Conservation (phyloP, 169 alveolate species). For the Plasmodium gonderi region DNA sequence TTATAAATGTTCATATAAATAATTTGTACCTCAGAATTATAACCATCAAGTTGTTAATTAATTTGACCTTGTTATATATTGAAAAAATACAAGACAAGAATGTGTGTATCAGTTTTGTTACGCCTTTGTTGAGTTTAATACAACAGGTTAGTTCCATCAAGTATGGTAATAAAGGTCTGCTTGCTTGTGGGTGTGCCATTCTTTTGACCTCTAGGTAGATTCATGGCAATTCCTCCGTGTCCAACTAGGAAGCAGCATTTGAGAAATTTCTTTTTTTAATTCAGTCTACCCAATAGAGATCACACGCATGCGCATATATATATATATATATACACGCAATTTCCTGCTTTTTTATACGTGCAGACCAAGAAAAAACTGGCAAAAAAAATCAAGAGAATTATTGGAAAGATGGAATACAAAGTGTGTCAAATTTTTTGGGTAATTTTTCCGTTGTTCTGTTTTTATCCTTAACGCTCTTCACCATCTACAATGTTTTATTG, state of each 20-base stretch:
- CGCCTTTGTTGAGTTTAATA: constrained; percentile 22
- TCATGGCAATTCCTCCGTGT: no score
- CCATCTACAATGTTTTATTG: no score
- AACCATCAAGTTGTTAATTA: constrained; percentile 31
- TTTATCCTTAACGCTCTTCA: no score
- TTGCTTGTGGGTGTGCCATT: no score
- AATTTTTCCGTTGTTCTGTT: neutral
- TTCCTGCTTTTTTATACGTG: neutral
- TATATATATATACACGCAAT: no score
- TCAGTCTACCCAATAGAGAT: neutral
- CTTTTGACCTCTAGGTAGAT: no score
- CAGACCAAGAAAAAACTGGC: constrained; percentile 69
- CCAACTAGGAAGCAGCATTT: no score
- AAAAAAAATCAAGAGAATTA: constrained; percentile 37
- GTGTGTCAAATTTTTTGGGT: constrained; percentile 76
- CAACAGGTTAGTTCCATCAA: neutral
- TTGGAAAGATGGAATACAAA: constrained; percentile 62
- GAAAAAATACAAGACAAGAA: constrained; percentile 16
- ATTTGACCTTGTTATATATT: constrained; percentile 38
- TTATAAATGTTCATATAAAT: constrained; percentile 66
- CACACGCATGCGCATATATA: neutral
- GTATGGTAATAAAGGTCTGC: neutral
- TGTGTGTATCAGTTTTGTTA: neutral
- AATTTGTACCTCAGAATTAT: constrained; percentile 50
- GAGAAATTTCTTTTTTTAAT: no score